Base-by-base conservation (phyloP, 2,329 filamentous ascomycete genomes). In the Pestalotiopsis fici region DNA sequence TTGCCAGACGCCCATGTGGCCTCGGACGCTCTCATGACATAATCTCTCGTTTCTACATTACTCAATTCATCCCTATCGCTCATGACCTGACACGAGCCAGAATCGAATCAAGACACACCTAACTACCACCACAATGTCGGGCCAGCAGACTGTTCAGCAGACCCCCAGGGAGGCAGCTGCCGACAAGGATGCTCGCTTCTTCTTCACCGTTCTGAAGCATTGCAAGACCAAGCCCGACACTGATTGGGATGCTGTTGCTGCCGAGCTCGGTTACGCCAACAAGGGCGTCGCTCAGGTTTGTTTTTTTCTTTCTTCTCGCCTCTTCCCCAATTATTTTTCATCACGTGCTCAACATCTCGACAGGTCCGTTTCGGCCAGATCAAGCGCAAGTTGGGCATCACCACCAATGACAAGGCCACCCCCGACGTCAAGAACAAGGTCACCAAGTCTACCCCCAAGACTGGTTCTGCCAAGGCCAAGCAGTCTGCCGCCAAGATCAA, bases 301-400 rank as follows among this genome's bases (percentile, higher is more conserved):
- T 71, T 12, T 23, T n/a, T 1, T 37, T 23, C n/a, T 50, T 25
- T 37, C 4, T 31, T 1, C 35, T 15, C 21, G 18, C 4, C 28
- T 21, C 3, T 23, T n/a, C 2, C 39, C 50, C 2, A 7, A n/a
- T n/a, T n/a, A n/a, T n/a, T n/a, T n/a, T n/a, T n/a, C n/a, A n/a
- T n/a, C n/a, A n/a, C n/a, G n/a, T n/a, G n/a, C n/a, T n/a, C n/a
- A n/a, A n/a, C n/a, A n/a, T n/a, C 4, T 4, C 0, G 39, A 50
- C 66, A 83, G 78, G 79, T 81, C 50, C 83, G 85, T 59, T 87
- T 83, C 66, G 79, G 82, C 3, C 84, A 87, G 68, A 81, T 87
- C 68, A 86, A 83, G 74, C 77, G 78, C 59, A 85, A 85, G 75
- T 76, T 83, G 0, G 80, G 80, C 3, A 77, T 84, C 54, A 67